phyloP scores from a whole-genome alignment of 2,329 filamentous ascomycete species.

The Fusarium virguliforme region DNA sequence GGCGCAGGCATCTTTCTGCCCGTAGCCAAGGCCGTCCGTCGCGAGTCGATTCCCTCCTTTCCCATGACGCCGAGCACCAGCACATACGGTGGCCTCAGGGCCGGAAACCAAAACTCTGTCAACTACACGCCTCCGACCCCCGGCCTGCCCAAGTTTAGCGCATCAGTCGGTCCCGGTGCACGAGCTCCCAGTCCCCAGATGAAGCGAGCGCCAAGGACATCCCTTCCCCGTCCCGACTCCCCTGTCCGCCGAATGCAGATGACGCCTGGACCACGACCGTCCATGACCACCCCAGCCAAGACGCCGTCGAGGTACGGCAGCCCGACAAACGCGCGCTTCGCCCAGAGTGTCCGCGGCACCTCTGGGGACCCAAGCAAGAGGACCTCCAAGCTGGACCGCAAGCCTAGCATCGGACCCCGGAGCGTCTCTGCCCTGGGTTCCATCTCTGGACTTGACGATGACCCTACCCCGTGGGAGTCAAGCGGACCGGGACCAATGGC shows the following conservation, averaged over 20 bases:
- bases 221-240: constrained; percentile 90
- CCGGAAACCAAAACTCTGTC: constrained; percentile 70
- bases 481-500: constrained; percentile 69
- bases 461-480: constrained; percentile 67
- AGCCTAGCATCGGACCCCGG: constrained; percentile 69
- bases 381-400: constrained; percentile 63
- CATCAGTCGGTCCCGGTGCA: constrained; percentile 82
- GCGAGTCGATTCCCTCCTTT: constrained; percentile 71
- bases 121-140: constrained; percentile 77
- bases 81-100: constrained; percentile 68
- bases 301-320: constrained; percentile 57
- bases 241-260: constrained; percentile 80
- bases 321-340: constrained; percentile 70
- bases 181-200: constrained; percentile 80
- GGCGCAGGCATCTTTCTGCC: constrained; percentile 96
- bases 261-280: constrained; percentile 72
- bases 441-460: constrained; percentile 70
- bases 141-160: constrained; percentile 84
- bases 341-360: constrained; percentile 75
- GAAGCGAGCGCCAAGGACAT: constrained; percentile 78
- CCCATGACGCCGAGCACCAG: constrained; percentile 81
- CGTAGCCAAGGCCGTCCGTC: constrained; percentile 83
- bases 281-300: constrained; percentile 67
- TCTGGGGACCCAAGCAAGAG: constrained; percentile 75
- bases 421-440: constrained; percentile 74